Evolutionary conservation across 148 eudicot species (phyloP).

Genomic region (Talinum fruticosum): DNA sequence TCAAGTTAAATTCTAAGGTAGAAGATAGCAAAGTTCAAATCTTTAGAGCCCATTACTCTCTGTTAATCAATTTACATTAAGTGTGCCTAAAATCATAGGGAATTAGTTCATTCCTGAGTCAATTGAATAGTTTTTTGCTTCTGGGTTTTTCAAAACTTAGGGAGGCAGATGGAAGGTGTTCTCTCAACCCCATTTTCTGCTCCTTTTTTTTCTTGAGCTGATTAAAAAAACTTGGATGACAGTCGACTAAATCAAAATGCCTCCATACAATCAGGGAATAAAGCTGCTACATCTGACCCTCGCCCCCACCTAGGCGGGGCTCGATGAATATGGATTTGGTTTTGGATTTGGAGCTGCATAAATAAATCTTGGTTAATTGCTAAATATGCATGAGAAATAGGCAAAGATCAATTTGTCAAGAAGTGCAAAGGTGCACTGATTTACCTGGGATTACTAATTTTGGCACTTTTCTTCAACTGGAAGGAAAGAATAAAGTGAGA

Average conservation of each 20-base stretch:
- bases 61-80: background rate
- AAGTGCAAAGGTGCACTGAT: background rate
- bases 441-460: slow-evolving; percentile 7
- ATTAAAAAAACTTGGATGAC: background rate
- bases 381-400: background rate
- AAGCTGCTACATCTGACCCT: background rate
- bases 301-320: background rate
- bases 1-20: background rate
- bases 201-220: too few relatives aligned
- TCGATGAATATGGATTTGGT: background rate
- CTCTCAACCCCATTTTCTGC: background rate
- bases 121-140: background rate
- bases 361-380: background rate
- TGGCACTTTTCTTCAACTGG: slow-evolving; percentile 8
- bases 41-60: background rate
- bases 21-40: background rate
- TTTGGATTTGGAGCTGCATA: background rate
- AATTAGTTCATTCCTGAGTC: background rate
- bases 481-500: slow-evolving; percentile 18
- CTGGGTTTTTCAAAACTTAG: slow-evolving; percentile 19
- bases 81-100: background rate
- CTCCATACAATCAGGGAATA: background rate
- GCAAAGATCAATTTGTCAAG: too few relatives aligned
- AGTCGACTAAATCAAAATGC: background rate
- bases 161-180: background rate